These are phyloP conservation scores for Talaromyces atroroseus DNA, from an alignment of 2,329 filamentous ascomycete species.

Conservation along the genomic window DNA sequence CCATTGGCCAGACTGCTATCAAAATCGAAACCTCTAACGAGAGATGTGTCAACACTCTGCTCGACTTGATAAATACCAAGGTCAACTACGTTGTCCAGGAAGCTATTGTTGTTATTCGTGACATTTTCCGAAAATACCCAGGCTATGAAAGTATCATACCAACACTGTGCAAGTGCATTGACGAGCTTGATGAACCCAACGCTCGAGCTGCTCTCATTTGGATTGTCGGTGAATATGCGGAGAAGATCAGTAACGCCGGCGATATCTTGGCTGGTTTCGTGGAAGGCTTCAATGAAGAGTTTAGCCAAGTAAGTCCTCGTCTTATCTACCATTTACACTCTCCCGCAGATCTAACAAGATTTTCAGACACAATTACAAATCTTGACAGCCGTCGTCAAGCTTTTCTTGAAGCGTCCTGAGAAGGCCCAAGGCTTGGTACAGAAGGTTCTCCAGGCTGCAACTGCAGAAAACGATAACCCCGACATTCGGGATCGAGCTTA, in stretches of 20 bases:
- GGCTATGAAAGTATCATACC: constrained; percentile 98
- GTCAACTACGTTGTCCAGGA: constrained; percentile 99
- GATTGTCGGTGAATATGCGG: constrained; percentile 98
- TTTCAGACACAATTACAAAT: constrained; percentile 94
- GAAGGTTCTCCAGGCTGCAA: constrained; percentile 88
- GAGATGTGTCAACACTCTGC: constrained; percentile 87
- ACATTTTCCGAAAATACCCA: constrained; percentile 95
- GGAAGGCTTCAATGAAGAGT: constrained; percentile 91
- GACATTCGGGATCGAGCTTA: constrained; percentile 96
- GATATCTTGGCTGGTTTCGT: constrained; percentile 89
- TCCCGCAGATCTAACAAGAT: neutral
- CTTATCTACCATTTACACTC: constrained; percentile 24
- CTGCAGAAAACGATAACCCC: constrained; percentile 92
- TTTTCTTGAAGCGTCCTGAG: constrained; percentile 94
- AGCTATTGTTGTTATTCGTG: constrained; percentile 97
- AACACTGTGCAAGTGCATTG: constrained; percentile 91
- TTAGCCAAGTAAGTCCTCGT: constrained; percentile 67
- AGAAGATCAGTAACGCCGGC: constrained; percentile 98
- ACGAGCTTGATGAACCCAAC: constrained; percentile 90
- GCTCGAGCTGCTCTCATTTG: constrained; percentile 89
- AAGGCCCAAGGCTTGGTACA: constrained; percentile 87
- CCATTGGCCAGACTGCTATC: constrained; percentile 96
- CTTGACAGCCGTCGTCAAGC: constrained; percentile 90
- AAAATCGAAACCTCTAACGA: constrained; percentile 95
- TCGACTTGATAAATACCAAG: constrained; percentile 94